These are phyloP conservation scores for Ceratocystiopsis sp. DNA, from an alignment of 2,329 filamentous ascomycete species.

Conservation along the genomic window DNA sequence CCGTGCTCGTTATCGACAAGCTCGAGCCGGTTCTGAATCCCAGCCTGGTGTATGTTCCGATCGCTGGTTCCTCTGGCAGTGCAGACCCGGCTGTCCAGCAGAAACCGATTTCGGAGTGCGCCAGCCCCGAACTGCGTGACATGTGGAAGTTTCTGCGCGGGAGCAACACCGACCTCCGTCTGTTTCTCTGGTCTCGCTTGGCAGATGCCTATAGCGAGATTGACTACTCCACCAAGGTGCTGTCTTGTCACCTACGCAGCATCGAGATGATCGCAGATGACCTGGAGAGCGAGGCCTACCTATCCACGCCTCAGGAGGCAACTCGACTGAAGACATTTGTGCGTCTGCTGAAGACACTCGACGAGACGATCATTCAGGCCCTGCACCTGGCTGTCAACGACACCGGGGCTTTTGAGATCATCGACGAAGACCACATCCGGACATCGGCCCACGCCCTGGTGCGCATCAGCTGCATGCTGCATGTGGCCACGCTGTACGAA, in stretches of 20 bases:
- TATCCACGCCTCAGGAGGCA: slow-evolving; percentile 39
- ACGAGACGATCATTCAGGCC: slow-evolving; percentile 56
- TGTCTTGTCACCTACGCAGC: slow-evolving; percentile 72
- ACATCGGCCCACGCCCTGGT: slow-evolving; percentile 56
- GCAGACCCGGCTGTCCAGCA: not conserved
- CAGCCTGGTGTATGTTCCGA: slow-evolving; percentile 30
- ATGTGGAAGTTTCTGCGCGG: slow-evolving; percentile 72
- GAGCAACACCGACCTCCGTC: slow-evolving; percentile 64
- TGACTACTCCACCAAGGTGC: slow-evolving; percentile 69
- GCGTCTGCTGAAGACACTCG: slow-evolving; percentile 60
- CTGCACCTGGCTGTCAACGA: slow-evolving; percentile 55
- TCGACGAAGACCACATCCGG: slow-evolving; percentile 63
- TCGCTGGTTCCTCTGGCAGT: not conserved
- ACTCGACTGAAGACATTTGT: slow-evolving; percentile 56
- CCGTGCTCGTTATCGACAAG: slow-evolving; percentile 73
- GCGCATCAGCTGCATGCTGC: slow-evolving; percentile 56
- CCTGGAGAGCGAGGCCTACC: slow-evolving; percentile 44
- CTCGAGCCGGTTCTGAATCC: slow-evolving; percentile 84
- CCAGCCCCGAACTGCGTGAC: slow-evolving; percentile 47
- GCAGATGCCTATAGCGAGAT: slow-evolving; percentile 77
- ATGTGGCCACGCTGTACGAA: slow-evolving; percentile 65
- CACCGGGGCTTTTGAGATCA: slow-evolving; percentile 57
- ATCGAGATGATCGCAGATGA: slow-evolving; percentile 65
- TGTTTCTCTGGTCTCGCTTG: slow-evolving; percentile 84
- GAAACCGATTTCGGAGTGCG: slow-evolving; percentile 31